A percentile compares a stretch with the other conserved stretches of the same genome.
Evolutionary conservation across 352 stramenopile species (phyloP).

Genomic region (Aphanomyces invadans): DNA sequence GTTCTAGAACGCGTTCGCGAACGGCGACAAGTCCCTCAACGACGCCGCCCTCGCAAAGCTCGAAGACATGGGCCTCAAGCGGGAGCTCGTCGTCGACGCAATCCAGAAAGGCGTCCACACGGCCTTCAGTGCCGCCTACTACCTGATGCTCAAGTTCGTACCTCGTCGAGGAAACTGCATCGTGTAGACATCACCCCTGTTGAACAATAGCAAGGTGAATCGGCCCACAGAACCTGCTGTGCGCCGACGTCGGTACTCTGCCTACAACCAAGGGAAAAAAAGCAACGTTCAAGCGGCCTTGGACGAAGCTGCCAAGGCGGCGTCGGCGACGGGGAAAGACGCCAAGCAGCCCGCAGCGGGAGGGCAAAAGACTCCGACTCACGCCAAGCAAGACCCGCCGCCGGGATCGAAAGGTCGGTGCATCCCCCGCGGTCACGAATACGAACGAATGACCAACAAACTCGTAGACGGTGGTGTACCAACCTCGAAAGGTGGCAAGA

Average conservation of each 20-base stretch:
- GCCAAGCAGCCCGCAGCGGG: background rate
- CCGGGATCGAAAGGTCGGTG: background rate
- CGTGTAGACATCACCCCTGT: background rate
- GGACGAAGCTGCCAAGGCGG: background rate
- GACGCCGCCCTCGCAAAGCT: slow-evolving; percentile 16
- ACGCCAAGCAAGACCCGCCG: background rate
- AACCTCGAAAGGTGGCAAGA: too few species aligned
- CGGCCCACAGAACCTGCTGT: background rate
- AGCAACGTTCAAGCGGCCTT: background rate
- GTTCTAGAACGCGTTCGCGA: background rate
- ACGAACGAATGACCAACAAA: too few species aligned
- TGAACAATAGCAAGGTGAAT: slow-evolving; percentile 10
- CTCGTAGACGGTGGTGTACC: too few species aligned
- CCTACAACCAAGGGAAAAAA: slow-evolving; percentile 18
- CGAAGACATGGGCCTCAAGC: slow-evolving; percentile 16
- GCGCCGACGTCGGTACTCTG: slow-evolving; percentile 19
- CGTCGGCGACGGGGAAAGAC: background rate
- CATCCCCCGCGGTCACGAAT: too few species aligned
- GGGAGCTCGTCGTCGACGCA: slow-evolving; percentile 6
- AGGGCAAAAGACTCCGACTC: background rate
- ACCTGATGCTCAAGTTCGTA: slow-evolving; percentile 11
- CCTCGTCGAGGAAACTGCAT: too few species aligned
- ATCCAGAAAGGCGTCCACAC: slow-evolving; percentile 13
- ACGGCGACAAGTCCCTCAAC: background rate
- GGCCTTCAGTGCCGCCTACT: slow-evolving; percentile 15